A percentile compares a stretch with the other conserved stretches of the same genome.
phyloP scores from a whole-genome alignment of 192 early-diverging fungal genomes.

The Pilaira anomala region DNA sequence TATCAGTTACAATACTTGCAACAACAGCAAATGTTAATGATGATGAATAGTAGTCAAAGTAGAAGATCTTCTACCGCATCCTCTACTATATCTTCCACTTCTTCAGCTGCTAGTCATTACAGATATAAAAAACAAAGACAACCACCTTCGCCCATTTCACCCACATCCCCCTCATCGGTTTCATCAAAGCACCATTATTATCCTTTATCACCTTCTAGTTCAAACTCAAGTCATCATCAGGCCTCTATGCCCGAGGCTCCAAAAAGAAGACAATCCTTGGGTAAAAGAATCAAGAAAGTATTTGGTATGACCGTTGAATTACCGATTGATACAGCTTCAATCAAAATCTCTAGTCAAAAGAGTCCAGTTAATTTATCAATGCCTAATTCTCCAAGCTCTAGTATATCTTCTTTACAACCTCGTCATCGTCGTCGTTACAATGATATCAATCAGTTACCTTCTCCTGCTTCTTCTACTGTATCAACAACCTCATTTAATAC shows the following conservation, averaged over 20 bases:
- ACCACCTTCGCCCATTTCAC: no score
- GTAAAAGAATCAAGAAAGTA: slow-evolving; percentile 9
- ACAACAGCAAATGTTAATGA: slow-evolving; percentile 11
- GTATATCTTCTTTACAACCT: slow-evolving; percentile 5
- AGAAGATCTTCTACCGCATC: neutral
- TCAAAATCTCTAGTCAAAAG: no score
- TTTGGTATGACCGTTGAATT: slow-evolving; percentile 2
- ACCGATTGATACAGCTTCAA: no score
- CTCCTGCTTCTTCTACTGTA: slow-evolving; percentile 17
- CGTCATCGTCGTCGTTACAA: neutral
- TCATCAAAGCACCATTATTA: neutral
- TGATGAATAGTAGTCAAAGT: slow-evolving; percentile 7
- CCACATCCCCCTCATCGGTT: slow-evolving; percentile 5
- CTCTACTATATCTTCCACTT: neutral
- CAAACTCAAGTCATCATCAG: neutral
- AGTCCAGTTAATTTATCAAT: neutral
- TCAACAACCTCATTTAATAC: neutral
- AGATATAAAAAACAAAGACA: no score
- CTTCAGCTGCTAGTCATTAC: no score
- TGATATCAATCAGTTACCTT: slow-evolving; percentile 12
- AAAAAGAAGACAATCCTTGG: slow-evolving; percentile 18
- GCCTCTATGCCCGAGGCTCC: neutral
- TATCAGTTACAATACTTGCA: slow-evolving; percentile 12
- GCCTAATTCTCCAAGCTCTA: slow-evolving; percentile 11
- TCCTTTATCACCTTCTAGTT: neutral